A percentile compares a stretch with the other conserved stretches of the same genome.
phyloP scores from a whole-genome alignment of 1,139 yeast species.

The Debaryomycetaceae sp. region DNA sequence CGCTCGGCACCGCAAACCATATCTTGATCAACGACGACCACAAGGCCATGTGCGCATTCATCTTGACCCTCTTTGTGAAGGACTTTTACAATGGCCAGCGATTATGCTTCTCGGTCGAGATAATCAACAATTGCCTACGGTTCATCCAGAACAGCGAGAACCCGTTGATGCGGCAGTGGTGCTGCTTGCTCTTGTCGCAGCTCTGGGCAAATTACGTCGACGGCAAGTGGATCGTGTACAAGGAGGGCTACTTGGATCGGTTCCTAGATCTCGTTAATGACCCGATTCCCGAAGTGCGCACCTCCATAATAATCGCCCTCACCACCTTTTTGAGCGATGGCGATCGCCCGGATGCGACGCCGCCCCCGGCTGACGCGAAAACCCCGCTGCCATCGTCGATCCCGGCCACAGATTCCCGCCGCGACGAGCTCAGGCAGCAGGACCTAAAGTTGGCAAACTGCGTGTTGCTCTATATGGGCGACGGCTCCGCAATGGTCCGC shows the following conservation, averaged over 20 bases:
- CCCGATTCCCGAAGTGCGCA: constrained; percentile 92
- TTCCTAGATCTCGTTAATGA: constrained; percentile 56
- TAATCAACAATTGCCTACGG: constrained; percentile 55
- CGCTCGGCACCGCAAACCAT: constrained; percentile 14
- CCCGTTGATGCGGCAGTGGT: constrained; percentile 89
- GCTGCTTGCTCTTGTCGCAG: constrained; percentile 68
- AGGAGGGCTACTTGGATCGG: constrained; percentile 51
- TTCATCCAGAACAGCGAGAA: constrained; percentile 67
- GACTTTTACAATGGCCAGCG: constrained; percentile 76
- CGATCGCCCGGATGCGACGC: constrained; percentile 7
- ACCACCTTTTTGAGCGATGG: constrained; percentile 54
- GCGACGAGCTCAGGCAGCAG: constrained; percentile 42
- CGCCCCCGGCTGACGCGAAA: constrained; percentile 8
- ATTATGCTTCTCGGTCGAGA: constrained; percentile 63
- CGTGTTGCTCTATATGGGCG: constrained; percentile 46
- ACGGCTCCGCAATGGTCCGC: constrained; percentile 84
- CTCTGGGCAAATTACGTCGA: constrained; percentile 67
- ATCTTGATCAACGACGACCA: constrained; percentile 59
- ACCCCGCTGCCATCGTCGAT: constrained; percentile 26
- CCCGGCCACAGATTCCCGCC: constrained; percentile 11
- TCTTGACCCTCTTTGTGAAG: constrained; percentile 70
- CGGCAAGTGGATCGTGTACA: constrained; percentile 62
- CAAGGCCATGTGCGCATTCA: constrained; percentile 92
- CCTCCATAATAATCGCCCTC: constrained; percentile 69
- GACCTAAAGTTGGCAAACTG: constrained; percentile 43